Evolutionary conservation across 2,329 filamentous ascomycete species (phyloP).

Genomic region (Penicillium sp.): DNA sequence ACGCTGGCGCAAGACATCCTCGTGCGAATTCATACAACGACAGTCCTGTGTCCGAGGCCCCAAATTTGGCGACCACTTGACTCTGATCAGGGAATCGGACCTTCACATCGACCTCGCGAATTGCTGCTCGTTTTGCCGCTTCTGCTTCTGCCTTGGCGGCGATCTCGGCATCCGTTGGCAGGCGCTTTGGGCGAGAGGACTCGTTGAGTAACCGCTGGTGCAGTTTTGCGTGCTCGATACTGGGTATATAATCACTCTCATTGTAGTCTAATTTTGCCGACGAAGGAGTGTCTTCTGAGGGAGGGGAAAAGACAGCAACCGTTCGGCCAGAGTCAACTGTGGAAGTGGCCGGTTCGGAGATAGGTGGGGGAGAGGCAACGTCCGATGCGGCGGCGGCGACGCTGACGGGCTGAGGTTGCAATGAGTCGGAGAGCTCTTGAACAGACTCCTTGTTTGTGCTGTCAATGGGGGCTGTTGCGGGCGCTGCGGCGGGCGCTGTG

Average conservation of each 20-base stretch:
- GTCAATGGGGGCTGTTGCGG: not conserved
- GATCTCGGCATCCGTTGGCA: conserved; percentile 79
- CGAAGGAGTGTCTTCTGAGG: conserved; percentile 68
- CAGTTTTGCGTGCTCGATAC: conserved; percentile 80
- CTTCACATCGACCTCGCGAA: conserved; percentile 69
- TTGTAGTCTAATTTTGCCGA: conserved; percentile 67
- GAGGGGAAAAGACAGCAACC: conserved; percentile 74
- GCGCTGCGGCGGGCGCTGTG: not conserved
- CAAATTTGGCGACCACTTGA: conserved; percentile 69
- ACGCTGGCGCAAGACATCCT: conserved; percentile 61
- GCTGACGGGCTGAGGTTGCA: conserved; percentile 4
- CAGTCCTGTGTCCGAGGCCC: conserved; percentile 64
- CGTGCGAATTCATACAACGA: conserved; percentile 73
- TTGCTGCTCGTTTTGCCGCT: conserved; percentile 61
- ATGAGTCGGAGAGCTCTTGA: conserved; percentile 12
- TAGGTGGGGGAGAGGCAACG: conserved; percentile 11
- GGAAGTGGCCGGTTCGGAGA: conserved; percentile 20
- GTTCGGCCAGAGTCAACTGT: conserved; percentile 43
- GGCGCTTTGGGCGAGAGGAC: conserved; percentile 72
- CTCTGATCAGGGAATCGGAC: conserved; percentile 87
- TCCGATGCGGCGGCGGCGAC: conserved; percentile 1
- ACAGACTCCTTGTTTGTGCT: conserved; percentile 5
- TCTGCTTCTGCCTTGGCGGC: conserved; percentile 66
- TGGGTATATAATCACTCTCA: conserved; percentile 76
- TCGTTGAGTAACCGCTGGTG: conserved; percentile 71